These are phyloP conservation scores for Xylaria palmicola DNA, from an alignment of 495 filamentous ascomycete genomes.

Conservation along the genomic window DNA sequence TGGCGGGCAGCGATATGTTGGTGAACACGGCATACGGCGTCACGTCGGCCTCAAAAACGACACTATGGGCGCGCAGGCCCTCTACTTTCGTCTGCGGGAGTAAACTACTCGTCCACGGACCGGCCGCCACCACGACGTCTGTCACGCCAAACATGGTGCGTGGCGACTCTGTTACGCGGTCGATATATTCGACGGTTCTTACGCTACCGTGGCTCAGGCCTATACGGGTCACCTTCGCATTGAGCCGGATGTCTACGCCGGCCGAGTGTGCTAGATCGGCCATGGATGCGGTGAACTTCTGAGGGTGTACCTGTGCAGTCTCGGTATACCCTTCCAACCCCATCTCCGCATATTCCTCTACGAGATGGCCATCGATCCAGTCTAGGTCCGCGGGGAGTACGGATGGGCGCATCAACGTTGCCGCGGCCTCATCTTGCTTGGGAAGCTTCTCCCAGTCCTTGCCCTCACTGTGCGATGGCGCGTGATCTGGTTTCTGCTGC, in stretches of 20 bases:
- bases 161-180: constrained; percentile 57
- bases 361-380: constrained; percentile 71
- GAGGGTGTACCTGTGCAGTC: constrained; percentile 94
- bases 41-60: constrained; percentile 78
- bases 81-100: constrained; percentile 76
- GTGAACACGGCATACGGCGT: constrained; percentile 90
- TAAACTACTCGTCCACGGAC: constrained; percentile 81
- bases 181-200: constrained; percentile 70
- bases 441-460: constrained; percentile 61
- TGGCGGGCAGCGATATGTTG: constrained; percentile 71
- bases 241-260: constrained; percentile 70
- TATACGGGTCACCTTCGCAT: constrained; percentile 54
- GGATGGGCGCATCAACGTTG: constrained; percentile 57
- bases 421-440: constrained; percentile 66
- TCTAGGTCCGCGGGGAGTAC: constrained; percentile 77
- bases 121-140: constrained; percentile 79
- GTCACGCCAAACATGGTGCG: constrained; percentile 66
- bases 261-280: constrained; percentile 73
- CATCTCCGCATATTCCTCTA: constrained; percentile 79
- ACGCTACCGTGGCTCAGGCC: constrained; percentile 57
- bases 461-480: constrained; percentile 12
- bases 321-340: constrained; percentile 60
- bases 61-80: constrained; percentile 82
- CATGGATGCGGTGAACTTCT: constrained; percentile 86
- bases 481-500: not conserved